Percentiles rank a stretch among this genome's conserved stretches.
phyloP scores from a whole-genome alignment of 352 stramenopile species.

The Pythium sukuiense region DNA sequence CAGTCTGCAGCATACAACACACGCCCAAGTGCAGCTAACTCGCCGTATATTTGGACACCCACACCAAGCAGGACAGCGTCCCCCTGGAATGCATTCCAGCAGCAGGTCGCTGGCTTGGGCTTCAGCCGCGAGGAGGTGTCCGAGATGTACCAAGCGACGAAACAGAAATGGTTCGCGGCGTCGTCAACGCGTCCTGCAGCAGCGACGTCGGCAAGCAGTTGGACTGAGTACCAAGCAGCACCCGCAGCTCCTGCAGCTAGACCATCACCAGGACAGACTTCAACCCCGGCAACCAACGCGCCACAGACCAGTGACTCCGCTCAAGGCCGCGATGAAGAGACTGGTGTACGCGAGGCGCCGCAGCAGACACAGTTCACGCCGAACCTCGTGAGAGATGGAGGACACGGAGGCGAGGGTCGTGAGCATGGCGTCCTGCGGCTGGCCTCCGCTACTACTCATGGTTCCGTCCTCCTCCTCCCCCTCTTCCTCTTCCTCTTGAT shows the following conservation, averaged over 20 bases:
- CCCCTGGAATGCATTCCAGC: constrained; percentile 9
- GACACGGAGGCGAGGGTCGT: not conserved
- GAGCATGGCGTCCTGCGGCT: not conserved
- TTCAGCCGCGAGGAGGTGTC: not conserved
- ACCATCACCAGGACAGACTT: not conserved
- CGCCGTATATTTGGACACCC: not conserved
- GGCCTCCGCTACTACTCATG: not conserved
- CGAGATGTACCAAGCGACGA: constrained; percentile 1
- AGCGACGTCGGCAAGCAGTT: too few species aligned
- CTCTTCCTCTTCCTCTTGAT: constrained; percentile 1
- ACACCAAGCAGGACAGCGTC: not conserved
- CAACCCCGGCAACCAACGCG: not conserved
- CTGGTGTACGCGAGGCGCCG: constrained; percentile 11
- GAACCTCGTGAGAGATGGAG: constrained; percentile 7
- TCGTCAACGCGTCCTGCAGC: too few species aligned
- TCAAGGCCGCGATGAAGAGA: too few species aligned
- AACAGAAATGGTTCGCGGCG: too few species aligned
- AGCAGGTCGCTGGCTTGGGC: not conserved
- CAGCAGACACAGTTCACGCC: constrained; percentile 14
- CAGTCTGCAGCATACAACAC: not conserved
- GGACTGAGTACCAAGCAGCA: too few species aligned
- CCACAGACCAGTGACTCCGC: too few species aligned
- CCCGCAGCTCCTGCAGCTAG: not conserved
- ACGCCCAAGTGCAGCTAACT: too few species aligned
- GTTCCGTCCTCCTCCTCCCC: not conserved